Evolutionary conservation across 2,329 filamentous ascomycete genomes (phyloP), one percentile per base, ranked within the genome.

Genomic region (Chrysosporium keratinophilum): DNA sequence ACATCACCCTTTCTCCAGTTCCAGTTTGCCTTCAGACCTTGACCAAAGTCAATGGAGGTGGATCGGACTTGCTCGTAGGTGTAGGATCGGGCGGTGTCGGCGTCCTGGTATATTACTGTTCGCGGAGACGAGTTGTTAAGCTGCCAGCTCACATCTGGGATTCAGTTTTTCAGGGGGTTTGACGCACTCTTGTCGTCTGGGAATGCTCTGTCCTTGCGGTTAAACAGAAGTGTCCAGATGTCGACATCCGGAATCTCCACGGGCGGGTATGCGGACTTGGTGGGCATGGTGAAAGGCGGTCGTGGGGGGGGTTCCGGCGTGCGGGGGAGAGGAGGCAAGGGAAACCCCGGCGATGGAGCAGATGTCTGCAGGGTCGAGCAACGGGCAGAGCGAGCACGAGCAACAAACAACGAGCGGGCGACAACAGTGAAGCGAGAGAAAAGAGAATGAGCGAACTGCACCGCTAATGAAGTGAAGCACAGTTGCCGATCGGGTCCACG

Each of bases 1-100:
- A 93, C 87, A 66, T 96, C 87, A 63, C 87, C 86, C 65, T 85
- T 89, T 61, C 82, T 77, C 85, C 89, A 95, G 48, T 82, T 77
- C 78, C 84, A 91, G 19, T 76, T 69, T 23, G 84, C 79, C 63
- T 82, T 83, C 17, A 97, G 77, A 0, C 87, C 90, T 59, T 84
- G 82, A 49, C 88, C 90, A 60, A 96, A 94, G n/a, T 82, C 78
- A 39, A 82, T 70, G 1, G 88, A 84, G 14, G 80, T 75, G 57
- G 75, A 74, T 62, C 80, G 83, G 54, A 87, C 71, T 58, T 88
- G 76, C 33, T 76, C 75, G 67, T 81, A 90, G 44, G 83, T 94
- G 70, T 95, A 88, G 34, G 74, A 71, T 19, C 80, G 75, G 50
- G 78, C 75, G 2, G 86, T 87, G 57, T 86, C 82, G 56, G 81